Base-by-base conservation (phyloP, 257 asterid genomes). In the Handroanthus guayacan region DNA sequence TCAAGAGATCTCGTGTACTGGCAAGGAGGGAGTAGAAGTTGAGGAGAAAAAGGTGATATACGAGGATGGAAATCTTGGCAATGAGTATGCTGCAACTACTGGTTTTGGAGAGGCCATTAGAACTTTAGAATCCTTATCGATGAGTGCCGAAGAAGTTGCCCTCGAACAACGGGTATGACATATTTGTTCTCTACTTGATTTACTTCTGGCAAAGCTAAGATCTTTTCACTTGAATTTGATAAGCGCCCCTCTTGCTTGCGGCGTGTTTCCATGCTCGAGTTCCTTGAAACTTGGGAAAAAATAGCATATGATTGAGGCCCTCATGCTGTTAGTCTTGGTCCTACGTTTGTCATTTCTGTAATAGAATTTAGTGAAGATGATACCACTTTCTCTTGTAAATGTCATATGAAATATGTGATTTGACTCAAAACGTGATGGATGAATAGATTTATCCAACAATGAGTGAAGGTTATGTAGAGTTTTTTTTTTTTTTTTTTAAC, bases 31-130 rank as follows among this genome's bases (percentile, higher is more conserved):
- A 80, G 73, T 17, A 20, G 89, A 78, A 51, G 87, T 71, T 45
- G 91, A 86, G 58, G 89, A 79, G 71, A 88, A 84, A 83, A 87
- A 84, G 39, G 92, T 95, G 62, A 91, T 90, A 80, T 95, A 95
- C 9, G 99, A 91, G 89, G 99, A 95, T n/a, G 97, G 97, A 86
- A 95, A 88, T 78, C 82, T 95, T 18, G 97, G 92, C 1, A 78
- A 86, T 41, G 97, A 92, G 72, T 87, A 80, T 72, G 67, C 87
- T 36, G 96, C 97, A 51, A 54, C 84, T 67, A 80, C 83, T 55
- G 90, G 92, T 79, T 91, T 95, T 80, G 87, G 83, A 77, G 98
- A 95, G 83, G 98, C 89, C 83, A 85, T 95, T 9, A 80, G 88
- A 55, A 69, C 88, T 77, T 74, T 89, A 84, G 91, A 87, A 75